Percentiles rank a stretch among this genome's conserved stretches.
Conservation (phyloP, 257 asterid genomes). For the Solanum infundibuliforme region DNA sequence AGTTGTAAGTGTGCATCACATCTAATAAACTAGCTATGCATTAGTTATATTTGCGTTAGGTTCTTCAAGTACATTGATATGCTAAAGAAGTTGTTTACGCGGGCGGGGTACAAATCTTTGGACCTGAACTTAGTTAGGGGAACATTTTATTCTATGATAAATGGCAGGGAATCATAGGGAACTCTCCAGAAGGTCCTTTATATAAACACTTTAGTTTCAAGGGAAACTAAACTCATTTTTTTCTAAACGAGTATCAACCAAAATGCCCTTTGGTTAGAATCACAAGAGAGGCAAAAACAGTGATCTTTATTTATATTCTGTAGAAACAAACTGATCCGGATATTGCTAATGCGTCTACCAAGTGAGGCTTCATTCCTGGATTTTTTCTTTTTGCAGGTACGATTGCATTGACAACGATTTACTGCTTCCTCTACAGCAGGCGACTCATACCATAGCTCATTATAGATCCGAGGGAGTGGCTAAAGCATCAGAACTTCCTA, state of each 20-base stretch:
- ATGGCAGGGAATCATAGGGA: background rate
- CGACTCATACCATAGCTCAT: constrained; percentile 31
- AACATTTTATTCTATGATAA: background rate
- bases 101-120: background rate
- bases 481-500: constrained; percentile 34
- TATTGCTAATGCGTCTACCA: background rate
- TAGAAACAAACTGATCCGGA: background rate
- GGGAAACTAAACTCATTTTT: background rate
- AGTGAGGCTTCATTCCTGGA: background rate
- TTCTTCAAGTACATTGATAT: background rate
- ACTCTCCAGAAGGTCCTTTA: background rate
- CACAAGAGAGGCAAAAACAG: background rate
- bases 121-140: background rate
- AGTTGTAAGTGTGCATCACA: background rate
- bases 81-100: background rate
- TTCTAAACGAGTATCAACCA: background rate
- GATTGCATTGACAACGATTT: constrained; percentile 48
- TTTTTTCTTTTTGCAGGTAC: constrained; percentile 25
- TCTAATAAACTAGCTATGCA: background rate
- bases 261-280: background rate
- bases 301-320: background rate
- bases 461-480: constrained; percentile 33
- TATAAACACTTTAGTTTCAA: background rate
- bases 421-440: constrained; percentile 21
- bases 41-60: background rate